These are phyloP conservation scores for Globisporangium radiosum DNA, from an alignment of 352 stramenopile species.

Conservation along the genomic window DNA sequence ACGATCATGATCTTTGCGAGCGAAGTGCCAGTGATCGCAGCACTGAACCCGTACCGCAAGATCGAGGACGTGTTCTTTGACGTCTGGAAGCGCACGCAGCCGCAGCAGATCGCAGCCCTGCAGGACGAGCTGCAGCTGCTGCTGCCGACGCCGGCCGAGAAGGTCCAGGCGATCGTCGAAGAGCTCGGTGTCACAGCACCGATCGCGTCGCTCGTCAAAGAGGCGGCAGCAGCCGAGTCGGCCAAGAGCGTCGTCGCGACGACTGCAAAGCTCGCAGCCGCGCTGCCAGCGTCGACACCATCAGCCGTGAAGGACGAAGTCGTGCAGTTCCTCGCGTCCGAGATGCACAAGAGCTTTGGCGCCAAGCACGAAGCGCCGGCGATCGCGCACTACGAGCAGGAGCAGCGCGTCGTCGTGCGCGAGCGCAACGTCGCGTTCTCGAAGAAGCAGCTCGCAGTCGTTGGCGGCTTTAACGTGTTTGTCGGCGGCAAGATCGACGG, in stretches of 20 bases:
- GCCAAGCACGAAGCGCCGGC: constrained; percentile 51
- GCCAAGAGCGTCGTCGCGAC: constrained; percentile 31
- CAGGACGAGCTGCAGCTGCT: constrained; percentile 37
- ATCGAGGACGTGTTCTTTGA: constrained; percentile 81
- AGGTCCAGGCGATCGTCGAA: constrained; percentile 48
- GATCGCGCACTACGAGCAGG: constrained; percentile 60
- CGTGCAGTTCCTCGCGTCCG: constrained; percentile 64
- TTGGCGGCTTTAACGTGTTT: constrained; percentile 45
- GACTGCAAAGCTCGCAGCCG: constrained; percentile 37
- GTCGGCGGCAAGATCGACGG: constrained; percentile 85
- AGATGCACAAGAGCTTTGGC: constrained; percentile 80
- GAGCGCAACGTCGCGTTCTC: constrained; percentile 73
- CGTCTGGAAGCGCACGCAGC: constrained; percentile 76
- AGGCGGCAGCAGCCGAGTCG: constrained; percentile 43
- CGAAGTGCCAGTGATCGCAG: constrained; percentile 79
- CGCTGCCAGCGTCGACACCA: constrained; percentile 42
- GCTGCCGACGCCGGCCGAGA: constrained; percentile 42
- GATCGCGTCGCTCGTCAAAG: constrained; percentile 48
- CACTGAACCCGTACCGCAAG: constrained; percentile 75
- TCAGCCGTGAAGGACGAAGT: constrained; percentile 50
- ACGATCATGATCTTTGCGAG: constrained; percentile 81
- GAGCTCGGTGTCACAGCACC: constrained; percentile 42
- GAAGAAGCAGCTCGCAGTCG: constrained; percentile 53
- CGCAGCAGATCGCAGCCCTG: constrained; percentile 43
- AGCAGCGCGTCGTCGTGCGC: constrained; percentile 47